These are phyloP conservation scores for Rhinocladiella mackenziei DNA, from an alignment of 2,329 filamentous ascomycete genomes.

Conservation along the genomic window DNA sequence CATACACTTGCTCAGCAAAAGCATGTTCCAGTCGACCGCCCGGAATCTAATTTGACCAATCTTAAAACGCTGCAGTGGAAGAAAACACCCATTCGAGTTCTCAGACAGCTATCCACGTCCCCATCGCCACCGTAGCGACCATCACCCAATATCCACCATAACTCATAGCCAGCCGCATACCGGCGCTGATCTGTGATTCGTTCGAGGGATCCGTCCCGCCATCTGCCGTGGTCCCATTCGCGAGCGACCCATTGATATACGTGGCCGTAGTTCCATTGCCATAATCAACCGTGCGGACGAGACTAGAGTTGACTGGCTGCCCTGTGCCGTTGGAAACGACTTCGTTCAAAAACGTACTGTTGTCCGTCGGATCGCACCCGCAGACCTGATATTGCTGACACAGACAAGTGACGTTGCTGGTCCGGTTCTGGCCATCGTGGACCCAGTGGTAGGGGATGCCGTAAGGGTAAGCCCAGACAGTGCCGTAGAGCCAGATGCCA, in stretches of 20 bases:
- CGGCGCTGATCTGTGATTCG: conserved; percentile 20
- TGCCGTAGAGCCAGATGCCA: conserved; percentile 53
- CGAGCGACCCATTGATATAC: conserved; percentile 48
- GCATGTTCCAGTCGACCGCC: no score
- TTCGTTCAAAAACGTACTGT: conserved; percentile 41
- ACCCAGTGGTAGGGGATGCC: conserved; percentile 47
- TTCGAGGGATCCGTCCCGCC: conserved; percentile 32
- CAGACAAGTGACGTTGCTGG: conserved; percentile 51
- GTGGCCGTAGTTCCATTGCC: conserved; percentile 44
- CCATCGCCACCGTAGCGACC: conserved; percentile 34
- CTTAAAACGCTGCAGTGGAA: no score
- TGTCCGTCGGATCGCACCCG: conserved; percentile 53
- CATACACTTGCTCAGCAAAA: no score
- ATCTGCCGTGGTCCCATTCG: conserved; percentile 41
- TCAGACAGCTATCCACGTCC: conserved; percentile 20
- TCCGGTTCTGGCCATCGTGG: conserved; percentile 36
- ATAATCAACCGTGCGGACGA: conserved; percentile 36
- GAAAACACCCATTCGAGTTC: no score
- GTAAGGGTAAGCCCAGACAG: conserved; percentile 53
- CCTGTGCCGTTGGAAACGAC: conserved; percentile 41
- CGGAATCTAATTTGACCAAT: no score
- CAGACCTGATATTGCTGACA: conserved; percentile 54
- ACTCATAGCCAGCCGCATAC: conserved; percentile 29
- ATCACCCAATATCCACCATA: conserved; percentile 43
- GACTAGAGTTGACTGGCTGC: conserved; percentile 37